Evolutionary conservation across 495 filamentous ascomycete genomes (phyloP), one percentile per base, ranked within the genome.

Genomic region (Podospora comata): DNA sequence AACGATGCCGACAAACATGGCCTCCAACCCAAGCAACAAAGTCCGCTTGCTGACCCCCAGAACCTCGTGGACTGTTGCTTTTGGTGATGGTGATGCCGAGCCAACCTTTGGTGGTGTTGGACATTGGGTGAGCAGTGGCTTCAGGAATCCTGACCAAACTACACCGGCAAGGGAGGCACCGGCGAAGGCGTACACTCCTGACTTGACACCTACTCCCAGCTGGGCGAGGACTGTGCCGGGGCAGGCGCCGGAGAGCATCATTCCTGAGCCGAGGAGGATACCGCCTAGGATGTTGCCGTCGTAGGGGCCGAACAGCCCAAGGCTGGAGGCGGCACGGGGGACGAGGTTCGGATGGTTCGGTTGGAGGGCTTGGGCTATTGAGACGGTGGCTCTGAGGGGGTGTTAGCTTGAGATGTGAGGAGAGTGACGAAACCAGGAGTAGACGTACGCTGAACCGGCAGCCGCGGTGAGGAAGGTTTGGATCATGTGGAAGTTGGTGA

Each of bases 261-360:
- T 83, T 66, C 86, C 86, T 1, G 79, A 62, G 55, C 86, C 86
- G 48, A 87, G 73, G 13, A 89, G 75, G 5, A 71, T 61, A 34
- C 86, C 86, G 66, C 85, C 86, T 71, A 87, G 67, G 67, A 88
- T 71, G 72, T 89, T 88, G 63, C 84, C 85, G 72, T 86, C 84
- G 70, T 82, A 82, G 15, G 67, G 65, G 3, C 72, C 68, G 70
- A 85, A 79, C 63, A 82, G 68, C 62, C 72, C 72, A 19, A 86
- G 53, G 44, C 80, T 71, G 62, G 80, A 77, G 71, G 67, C 74
- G 62, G 62, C 61, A 3, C 77, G 78, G 0, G 82, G 79, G 0
- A 69, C 69, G 57, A 80, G 66, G 44, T 70, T 61, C 23, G 81
- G 66, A 55, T 75, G 77, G 59, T 73, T 57, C 26, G 27, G 11